These are phyloP conservation scores for Ophiostoma pallidulum DNA, from an alignment of 2,329 filamentous ascomycete species.

Conservation along the genomic window DNA sequence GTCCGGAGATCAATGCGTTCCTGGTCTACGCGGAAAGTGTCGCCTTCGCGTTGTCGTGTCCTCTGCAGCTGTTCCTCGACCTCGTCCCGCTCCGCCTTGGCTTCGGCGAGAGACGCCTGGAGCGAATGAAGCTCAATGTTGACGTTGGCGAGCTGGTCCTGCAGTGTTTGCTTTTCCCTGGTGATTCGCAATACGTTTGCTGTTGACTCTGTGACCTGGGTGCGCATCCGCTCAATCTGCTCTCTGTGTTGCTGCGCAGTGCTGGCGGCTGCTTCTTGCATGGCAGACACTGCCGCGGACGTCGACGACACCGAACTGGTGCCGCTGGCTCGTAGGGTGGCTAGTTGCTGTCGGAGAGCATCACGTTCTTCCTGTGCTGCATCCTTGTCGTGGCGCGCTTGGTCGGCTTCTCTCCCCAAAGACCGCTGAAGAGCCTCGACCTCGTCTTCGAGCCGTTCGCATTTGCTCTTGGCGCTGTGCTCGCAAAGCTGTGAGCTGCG, in stretches of 20 bases:
- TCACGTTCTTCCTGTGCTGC: slow-evolving; percentile 37
- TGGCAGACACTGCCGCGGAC: slow-evolving; percentile 17
- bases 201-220: slow-evolving; percentile 49
- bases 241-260: slow-evolving; percentile 27
- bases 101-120: slow-evolving; percentile 45
- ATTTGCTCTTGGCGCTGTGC: slow-evolving; percentile 52
- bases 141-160: slow-evolving; percentile 51
- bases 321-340: slow-evolving; percentile 19
- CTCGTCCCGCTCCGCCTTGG: slow-evolving; percentile 57
- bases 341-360: slow-evolving; percentile 35
- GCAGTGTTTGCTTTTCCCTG: slow-evolving; percentile 54
- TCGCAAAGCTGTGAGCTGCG: slow-evolving; percentile 57
- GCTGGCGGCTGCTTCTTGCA: slow-evolving; percentile 19
- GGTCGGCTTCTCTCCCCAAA: slow-evolving; percentile 55
- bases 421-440: slow-evolving; percentile 62
- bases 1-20: slow-evolving; percentile 61
- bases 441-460: slow-evolving; percentile 63
- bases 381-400: slow-evolving; percentile 39
- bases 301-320: neutral
- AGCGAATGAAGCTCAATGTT: slow-evolving; percentile 52
- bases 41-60: slow-evolving; percentile 44
- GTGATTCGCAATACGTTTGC: slow-evolving; percentile 36
- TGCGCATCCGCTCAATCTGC: slow-evolving; percentile 43
- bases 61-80: slow-evolving; percentile 51
- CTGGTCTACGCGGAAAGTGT: slow-evolving; percentile 53